Percentiles rank a stretch among this genome's conserved stretches.
phyloP scores from a whole-genome alignment of 805 yeast species.

The Wickerhamomyces bisporus region DNA sequence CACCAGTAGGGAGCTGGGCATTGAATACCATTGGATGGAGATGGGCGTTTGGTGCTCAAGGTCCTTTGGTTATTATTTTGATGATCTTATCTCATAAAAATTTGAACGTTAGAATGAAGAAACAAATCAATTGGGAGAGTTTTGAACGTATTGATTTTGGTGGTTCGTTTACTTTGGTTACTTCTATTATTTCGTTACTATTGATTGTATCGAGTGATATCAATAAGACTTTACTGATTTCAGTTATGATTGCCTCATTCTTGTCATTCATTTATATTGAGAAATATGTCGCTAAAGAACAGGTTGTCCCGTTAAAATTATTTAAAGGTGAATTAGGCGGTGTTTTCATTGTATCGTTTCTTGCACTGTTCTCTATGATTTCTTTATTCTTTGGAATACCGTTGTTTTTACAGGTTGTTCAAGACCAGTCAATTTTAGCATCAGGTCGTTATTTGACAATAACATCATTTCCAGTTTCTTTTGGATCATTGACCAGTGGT shows the following conservation, averaged over 20 bases:
- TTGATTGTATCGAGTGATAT: conserved; percentile 25
- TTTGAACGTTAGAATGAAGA: conserved; percentile 3
- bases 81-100: conserved; percentile 20
- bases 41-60: conserved; percentile 35
- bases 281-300: conserved; percentile 28
- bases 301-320: conserved; percentile 31
- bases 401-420: conserved; percentile 10
- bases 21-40: conserved; percentile 34
- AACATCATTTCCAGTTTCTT: conserved; percentile 22
- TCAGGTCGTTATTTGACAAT: conserved; percentile 32
- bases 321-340: conserved; percentile 33
- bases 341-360: conserved; percentile 22
- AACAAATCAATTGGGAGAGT: conserved; percentile 22
- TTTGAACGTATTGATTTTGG: conserved; percentile 31
- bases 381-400: not conserved
- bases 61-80: conserved; percentile 27
- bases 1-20: conserved; percentile 34
- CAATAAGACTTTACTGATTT: conserved; percentile 1
- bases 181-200: conserved; percentile 26
- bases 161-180: conserved; percentile 30
- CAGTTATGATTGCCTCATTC: conserved; percentile 6
- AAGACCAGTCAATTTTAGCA: conserved; percentile 28
- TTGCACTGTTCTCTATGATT: not conserved
- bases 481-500: conserved; percentile 29
- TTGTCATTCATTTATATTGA: conserved; percentile 29